These are phyloP conservation scores for Cucurbita moschata DNA, from an alignment of 306 rosid genomes.

Conservation along the genomic window DNA sequence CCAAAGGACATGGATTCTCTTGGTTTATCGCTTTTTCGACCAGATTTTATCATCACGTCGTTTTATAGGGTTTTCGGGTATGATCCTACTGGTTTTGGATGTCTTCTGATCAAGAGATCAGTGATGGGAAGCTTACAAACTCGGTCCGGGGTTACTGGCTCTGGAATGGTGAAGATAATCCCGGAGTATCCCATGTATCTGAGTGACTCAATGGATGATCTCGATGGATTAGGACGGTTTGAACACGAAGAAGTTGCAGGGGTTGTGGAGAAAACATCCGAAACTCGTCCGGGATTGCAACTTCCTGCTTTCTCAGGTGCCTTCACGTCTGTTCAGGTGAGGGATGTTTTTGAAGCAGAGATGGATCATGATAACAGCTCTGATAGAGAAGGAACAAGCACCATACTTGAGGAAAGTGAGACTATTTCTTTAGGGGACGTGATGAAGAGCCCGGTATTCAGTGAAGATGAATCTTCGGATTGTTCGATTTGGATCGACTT, in stretches of 20 bases:
- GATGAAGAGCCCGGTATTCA: constrained; percentile 96
- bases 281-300: constrained; percentile 50
- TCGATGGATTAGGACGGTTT: constrained; percentile 48
- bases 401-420: constrained; percentile 84
- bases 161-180: constrained; percentile 94
- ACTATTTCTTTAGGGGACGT: constrained; percentile 85
- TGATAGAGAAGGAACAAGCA: constrained; percentile 87
- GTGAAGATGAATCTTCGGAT: constrained; percentile 91
- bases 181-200: constrained; percentile 78
- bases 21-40: constrained; percentile 84
- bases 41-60: constrained; percentile 85
- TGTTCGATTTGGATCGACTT: constrained; percentile 86
- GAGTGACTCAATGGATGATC: constrained; percentile 75
- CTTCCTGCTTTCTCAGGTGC: constrained; percentile 95
- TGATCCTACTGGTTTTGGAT: constrained; percentile 97
- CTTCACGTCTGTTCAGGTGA: constrained; percentile 77
- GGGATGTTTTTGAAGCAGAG: constrained; percentile 82
- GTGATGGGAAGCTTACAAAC: constrained; percentile 83
- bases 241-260: constrained; percentile 42
- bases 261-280: constrained; percentile 39
- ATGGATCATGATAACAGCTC: constrained; percentile 81
- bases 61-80: constrained; percentile 91
- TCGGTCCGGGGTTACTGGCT: constrained; percentile 82
- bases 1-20: constrained; percentile 99
- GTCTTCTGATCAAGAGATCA: constrained; percentile 84